Evolutionary conservation across 306 rosid genomes (phyloP).

Genomic region (Abrus pulchellus): DNA sequence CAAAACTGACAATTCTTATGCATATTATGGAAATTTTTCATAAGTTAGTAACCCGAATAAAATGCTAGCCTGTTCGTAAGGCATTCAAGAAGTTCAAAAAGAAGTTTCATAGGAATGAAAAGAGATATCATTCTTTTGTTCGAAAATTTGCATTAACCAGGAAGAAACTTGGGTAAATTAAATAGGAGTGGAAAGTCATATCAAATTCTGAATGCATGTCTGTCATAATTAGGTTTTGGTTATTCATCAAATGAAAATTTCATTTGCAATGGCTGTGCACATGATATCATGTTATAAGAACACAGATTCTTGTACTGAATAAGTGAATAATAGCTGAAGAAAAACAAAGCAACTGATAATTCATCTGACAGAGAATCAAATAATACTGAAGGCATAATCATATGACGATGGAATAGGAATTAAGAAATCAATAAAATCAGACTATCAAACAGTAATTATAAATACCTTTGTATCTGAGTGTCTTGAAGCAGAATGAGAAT

Average conservation of each 20-base stretch:
- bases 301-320: constrained; percentile 21
- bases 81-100: constrained; percentile 16
- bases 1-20: constrained; percentile 24
- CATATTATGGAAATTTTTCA: constrained; percentile 12
- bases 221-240: neutral
- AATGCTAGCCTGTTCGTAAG: constrained; percentile 14
- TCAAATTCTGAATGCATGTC: constrained; percentile 21
- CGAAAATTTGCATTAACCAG: constrained; percentile 8
- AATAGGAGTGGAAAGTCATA: constrained; percentile 5
- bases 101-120: constrained; percentile 13
- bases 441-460: constrained; percentile 20
- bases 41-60: constrained; percentile 33
- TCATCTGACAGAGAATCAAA: neutral
- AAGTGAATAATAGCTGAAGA: neutral
- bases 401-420: constrained; percentile 18
- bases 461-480: constrained; percentile 85
- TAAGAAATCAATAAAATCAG: constrained; percentile 3
- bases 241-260: constrained; percentile 18
- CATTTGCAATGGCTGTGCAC: constrained; percentile 12
- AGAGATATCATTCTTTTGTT: constrained; percentile 13
- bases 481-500: constrained; percentile 74
- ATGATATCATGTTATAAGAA: constrained; percentile 13
- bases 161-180: constrained; percentile 20
- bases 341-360: constrained; percentile 18
- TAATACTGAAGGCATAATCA: constrained; percentile 29